Evolutionary conservation across 345 rosid genomes (phyloP).

Genomic region (Rhodamnia argentea): DNA sequence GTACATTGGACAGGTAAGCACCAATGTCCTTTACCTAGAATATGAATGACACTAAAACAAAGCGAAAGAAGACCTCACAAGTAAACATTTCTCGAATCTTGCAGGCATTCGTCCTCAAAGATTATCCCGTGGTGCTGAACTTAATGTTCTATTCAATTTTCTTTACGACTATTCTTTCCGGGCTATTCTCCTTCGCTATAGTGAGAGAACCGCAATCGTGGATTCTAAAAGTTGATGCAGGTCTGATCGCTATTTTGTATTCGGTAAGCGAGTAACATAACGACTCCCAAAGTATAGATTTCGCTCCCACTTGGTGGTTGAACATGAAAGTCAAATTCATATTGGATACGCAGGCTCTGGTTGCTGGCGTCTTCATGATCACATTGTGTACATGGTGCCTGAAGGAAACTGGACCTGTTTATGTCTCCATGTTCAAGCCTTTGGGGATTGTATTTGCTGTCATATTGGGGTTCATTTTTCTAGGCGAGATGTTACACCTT

Average conservation of each 20-base stretch:
- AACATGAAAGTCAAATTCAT: not conserved
- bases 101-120: conserved; percentile 5
- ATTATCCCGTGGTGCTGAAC: conserved; percentile 5
- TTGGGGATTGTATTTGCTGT: conserved; percentile 44
- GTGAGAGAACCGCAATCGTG: not conserved
- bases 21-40: not conserved
- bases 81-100: not conserved
- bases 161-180: not conserved
- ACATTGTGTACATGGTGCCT: conserved; percentile 46
- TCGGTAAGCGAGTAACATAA: not conserved
- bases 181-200: not conserved
- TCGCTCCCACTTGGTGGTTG: not conserved
- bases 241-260: not conserved
- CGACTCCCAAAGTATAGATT: not conserved
- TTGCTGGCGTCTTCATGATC: conserved; percentile 26
- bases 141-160: not conserved
- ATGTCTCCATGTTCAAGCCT: conserved; percentile 64
- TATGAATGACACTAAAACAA: not conserved
- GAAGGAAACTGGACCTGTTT: conserved; percentile 49
- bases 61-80: not conserved
- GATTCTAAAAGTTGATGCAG: not conserved
- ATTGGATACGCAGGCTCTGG: not conserved
- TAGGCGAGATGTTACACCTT: conserved; percentile 36
- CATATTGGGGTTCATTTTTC: conserved; percentile 25
- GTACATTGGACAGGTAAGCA: conserved; percentile 9